Evolutionary conservation across 176 grass and related monocot genomes (phyloP).

Genomic region (Pharus latifolius): DNA sequence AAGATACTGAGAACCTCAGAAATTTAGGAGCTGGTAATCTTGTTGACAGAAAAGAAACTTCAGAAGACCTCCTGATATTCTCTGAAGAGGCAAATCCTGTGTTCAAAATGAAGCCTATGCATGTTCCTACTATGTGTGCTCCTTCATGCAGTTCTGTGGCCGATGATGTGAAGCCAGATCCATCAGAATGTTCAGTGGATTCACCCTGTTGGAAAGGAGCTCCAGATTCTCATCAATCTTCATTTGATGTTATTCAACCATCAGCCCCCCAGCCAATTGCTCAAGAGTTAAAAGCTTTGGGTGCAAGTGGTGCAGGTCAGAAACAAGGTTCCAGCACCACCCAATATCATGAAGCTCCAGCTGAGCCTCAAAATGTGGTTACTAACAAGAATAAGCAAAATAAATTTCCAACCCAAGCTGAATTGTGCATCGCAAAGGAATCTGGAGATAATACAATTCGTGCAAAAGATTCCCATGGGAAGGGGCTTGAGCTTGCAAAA

Average conservation of each 20-base stretch:
- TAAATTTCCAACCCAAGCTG: background rate
- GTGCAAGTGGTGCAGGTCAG: background rate
- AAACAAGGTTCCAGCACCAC: background rate
- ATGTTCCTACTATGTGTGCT: background rate
- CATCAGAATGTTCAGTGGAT: constrained; percentile 45
- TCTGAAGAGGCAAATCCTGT: constrained; percentile 11
- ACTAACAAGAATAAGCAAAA: constrained; percentile 4
- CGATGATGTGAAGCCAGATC: constrained; percentile 30
- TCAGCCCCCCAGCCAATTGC: background rate
- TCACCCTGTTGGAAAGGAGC: constrained; percentile 51
- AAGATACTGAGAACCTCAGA: background rate
- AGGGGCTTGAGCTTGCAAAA: constrained; percentile 5
- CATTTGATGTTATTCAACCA: constrained; percentile 19
- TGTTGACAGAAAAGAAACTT: background rate
- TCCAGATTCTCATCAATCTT: constrained; percentile 16
- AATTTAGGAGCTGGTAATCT: background rate
- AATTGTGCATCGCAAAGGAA: constrained; percentile 1
- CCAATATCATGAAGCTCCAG: background rate
- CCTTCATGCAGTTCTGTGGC: background rate
- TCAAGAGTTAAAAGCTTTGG: background rate
- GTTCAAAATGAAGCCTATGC: constrained; percentile 11
- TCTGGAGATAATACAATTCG: constrained; percentile 5
- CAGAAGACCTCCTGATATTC: background rate
- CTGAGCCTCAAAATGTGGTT: constrained; percentile 1
- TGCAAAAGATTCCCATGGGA: background rate